Evolutionary conservation across 768 basidiomycete species (phyloP), one percentile per base, ranked within the genome.

Genomic region (Leucogyrophana mollusca): DNA sequence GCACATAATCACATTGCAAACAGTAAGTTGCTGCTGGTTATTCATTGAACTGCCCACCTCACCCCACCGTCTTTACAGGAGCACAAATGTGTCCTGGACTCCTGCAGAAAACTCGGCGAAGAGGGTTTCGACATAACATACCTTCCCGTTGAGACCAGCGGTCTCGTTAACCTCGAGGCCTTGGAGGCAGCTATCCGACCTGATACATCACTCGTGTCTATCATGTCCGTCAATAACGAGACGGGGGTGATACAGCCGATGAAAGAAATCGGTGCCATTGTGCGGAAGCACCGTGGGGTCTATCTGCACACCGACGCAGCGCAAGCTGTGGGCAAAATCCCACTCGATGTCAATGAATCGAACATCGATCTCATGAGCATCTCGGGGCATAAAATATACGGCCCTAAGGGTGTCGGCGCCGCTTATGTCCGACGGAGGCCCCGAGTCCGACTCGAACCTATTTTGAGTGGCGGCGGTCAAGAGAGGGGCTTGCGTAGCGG

Each of bases 141-240:
- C 68, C 77, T 99, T n/a, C 94, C 95, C 2, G 96, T 98, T 18
- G 79, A 90, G 57, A 64, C 75, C 20, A 91, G 93, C 62, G 96
- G 96, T 11, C 60, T 96, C 39, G 70, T 99, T 50, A 79, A 82
- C 23, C 72, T 99, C 43, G 73, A 83, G 14, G 82, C 81, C 8
- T 81, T 99, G 24, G 90, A 93, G 59, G 80, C 77, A 1, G 87
- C 94, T 30, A 93, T 99, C 47, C 84, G 92, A 24, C 93, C 94
- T 8, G 92, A 94, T 50, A 94, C 92, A 10, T 90, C 89, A 1
- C 72, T 98, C n/a, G 84, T 99, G 36, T 95, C 94, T 10, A 85
- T 99, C 63, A 99, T 99, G 96, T 81, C 90, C 14, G 96, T 99
- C 49, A 99, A 99, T 73, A 99, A 99, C 68, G 96, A 99, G 71